Percentiles rank a stretch among this genome's conserved stretches.
Conservation (phyloP, 768 basidiomycete species). For the Lentinula sp. region DNA sequence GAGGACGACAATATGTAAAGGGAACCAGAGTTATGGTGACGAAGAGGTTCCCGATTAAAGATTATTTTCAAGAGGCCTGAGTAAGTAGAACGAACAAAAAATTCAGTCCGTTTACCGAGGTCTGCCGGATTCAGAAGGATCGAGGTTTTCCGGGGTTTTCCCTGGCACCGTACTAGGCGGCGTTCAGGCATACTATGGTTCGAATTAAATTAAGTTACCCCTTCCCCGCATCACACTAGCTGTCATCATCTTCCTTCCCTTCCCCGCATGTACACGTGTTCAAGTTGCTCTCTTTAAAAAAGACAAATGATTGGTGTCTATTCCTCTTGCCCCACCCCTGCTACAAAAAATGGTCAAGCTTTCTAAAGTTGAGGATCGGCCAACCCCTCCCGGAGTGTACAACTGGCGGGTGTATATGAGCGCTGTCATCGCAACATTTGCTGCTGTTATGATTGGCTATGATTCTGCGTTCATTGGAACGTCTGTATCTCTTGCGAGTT, state of each 20-base stretch:
- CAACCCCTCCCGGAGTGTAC: constrained; percentile 28
- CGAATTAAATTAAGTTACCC: too few species aligned
- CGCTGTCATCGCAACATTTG: constrained; percentile 27
- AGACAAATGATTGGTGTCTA: neutral
- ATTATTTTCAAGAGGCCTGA: too few species aligned
- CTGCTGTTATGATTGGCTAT: constrained; percentile 35
- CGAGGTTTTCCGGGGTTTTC: too few species aligned
- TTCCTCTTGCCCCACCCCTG: neutral
- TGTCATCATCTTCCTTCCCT: too few species aligned
- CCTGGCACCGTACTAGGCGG: too few species aligned
- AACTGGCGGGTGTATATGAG: constrained; percentile 34
- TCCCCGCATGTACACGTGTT: neutral
- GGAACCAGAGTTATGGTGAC: neutral
- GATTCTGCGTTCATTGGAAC: constrained; percentile 9
- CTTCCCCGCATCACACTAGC: too few species aligned
- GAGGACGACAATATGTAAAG: neutral
- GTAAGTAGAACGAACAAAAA: too few species aligned
- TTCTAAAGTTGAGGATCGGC: constrained; percentile 19
- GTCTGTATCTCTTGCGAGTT: constrained; percentile 21
- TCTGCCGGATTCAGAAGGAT: too few species aligned
- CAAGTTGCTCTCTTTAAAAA: neutral
- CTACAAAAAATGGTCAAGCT: constrained; percentile 6
- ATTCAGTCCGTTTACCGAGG: too few species aligned
- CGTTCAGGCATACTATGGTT: too few species aligned
- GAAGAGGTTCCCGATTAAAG: neutral